A percentile compares a stretch with the other conserved stretches of the same genome.
These are phyloP conservation scores for Przewalskia tangutica DNA, from an alignment of 257 asterid species.

Conservation along the genomic window DNA sequence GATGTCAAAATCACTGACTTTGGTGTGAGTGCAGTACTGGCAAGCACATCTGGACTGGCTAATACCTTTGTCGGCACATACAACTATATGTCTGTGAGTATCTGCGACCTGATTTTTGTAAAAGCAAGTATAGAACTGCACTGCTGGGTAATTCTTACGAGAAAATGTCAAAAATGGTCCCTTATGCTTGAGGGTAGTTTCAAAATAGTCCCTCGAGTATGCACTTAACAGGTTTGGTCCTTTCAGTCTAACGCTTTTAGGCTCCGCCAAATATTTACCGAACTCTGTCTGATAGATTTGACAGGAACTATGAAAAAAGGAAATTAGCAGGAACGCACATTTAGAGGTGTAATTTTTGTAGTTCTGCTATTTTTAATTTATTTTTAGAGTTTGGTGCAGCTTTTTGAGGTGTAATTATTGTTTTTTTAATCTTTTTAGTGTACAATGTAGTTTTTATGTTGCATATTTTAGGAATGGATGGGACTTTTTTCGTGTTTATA, in stretches of 20 bases:
- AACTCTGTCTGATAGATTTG: too few relatives aligned
- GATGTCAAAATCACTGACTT: constrained; percentile 97
- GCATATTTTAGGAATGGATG: too few relatives aligned
- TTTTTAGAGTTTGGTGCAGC: too few relatives aligned
- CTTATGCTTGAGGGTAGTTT: not conserved
- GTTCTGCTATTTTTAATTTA: not conserved
- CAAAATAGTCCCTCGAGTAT: not conserved
- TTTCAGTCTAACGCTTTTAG: not conserved
- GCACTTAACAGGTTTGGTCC: too few relatives aligned
- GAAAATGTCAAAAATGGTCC: too few relatives aligned
- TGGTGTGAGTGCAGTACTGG: constrained; percentile 89
- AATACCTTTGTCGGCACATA: constrained; percentile 95
- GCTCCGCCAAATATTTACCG: too few relatives aligned
- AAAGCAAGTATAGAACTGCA: not conserved
- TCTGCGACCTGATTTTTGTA: not conserved
- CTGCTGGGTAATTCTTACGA: not conserved
- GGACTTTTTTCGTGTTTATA: too few relatives aligned
- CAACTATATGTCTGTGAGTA: constrained; percentile 99
- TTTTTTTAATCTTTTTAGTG: too few relatives aligned
- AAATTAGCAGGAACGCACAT: not conserved
- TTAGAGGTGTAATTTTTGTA: not conserved
- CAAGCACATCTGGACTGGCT: constrained; percentile 79
- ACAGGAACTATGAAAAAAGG: too few relatives aligned
- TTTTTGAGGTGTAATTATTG: too few relatives aligned
- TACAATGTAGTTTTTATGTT: too few relatives aligned